Evolutionary conservation across 805 yeast genomes (phyloP).

Genomic region (Lipomyces yamadae): DNA sequence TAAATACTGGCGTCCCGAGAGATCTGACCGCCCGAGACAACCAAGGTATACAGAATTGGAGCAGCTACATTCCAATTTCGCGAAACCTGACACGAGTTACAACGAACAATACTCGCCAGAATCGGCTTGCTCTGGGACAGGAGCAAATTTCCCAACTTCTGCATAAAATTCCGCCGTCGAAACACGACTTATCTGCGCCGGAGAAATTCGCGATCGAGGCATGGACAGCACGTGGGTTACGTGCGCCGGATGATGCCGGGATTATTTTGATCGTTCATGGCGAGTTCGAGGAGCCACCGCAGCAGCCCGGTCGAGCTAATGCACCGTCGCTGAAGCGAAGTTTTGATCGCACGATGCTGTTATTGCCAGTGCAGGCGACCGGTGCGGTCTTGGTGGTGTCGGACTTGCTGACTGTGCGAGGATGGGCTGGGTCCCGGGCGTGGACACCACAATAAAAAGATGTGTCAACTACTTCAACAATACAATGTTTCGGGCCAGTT

Average conservation of each 20-base stretch:
- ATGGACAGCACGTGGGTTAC: conserved; percentile 45
- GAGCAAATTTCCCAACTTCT: conserved; percentile 67
- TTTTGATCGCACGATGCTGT: conserved; percentile 83
- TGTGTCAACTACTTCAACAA: background rate
- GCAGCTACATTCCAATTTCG: conserved; percentile 65
- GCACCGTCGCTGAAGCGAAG: conserved; percentile 58
- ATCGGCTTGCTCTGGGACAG: conserved; percentile 70
- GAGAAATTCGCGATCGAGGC: conserved; percentile 76
- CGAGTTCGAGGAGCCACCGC: conserved; percentile 64
- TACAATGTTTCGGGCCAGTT: background rate
- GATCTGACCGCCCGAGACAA: conserved; percentile 29
- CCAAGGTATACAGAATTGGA: conserved; percentile 39
- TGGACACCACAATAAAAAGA: conserved; percentile 51
- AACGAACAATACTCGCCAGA: conserved; percentile 54
- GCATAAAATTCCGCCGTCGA: conserved; percentile 72
- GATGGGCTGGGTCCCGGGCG: conserved; percentile 58
- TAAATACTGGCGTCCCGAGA: conserved; percentile 73
- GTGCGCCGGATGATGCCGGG: conserved; percentile 64
- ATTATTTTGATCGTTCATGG: conserved; percentile 85
- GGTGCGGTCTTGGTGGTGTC: conserved; percentile 83
- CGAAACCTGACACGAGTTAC: conserved; percentile 73
- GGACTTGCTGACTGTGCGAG: conserved; percentile 74
- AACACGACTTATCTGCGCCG: conserved; percentile 72
- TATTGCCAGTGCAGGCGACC: conserved; percentile 69
- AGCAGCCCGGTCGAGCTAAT: conserved; percentile 30